phyloP scores from a whole-genome alignment of 441 rosid species.

The Gossypium lobatum region DNA sequence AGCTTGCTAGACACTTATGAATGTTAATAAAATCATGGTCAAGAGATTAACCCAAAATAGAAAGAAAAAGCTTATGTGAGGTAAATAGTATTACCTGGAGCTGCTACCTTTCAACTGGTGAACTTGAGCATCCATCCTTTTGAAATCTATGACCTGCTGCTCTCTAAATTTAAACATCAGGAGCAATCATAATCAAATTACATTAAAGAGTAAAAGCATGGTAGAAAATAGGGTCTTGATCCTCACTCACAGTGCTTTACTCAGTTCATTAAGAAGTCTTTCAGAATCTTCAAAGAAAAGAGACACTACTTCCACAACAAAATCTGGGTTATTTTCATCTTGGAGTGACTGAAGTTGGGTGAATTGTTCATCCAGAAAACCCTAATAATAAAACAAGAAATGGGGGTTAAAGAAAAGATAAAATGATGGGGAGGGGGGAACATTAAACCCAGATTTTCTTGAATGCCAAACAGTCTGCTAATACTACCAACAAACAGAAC shows the following conservation, averaged over 20 bases:
- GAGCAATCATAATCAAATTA: background rate
- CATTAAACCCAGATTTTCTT: background rate
- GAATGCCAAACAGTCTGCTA: background rate
- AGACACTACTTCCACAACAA: constrained; percentile 62
- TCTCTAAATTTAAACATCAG: constrained; percentile 25
- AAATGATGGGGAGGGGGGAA: no score
- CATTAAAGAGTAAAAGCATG: background rate
- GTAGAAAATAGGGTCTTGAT: background rate
- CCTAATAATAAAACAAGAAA: constrained; percentile 25
- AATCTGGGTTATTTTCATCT: constrained; percentile 70
- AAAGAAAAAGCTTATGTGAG: background rate
- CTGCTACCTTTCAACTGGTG: constrained; percentile 76
- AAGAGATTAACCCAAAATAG: background rate
- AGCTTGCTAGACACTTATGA: no score
- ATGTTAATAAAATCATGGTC: no score
- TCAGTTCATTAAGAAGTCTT: constrained; percentile 51
- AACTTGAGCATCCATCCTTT: constrained; percentile 49
- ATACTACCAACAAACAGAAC: background rate
- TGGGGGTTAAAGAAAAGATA: background rate
- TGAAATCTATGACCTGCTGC: constrained; percentile 43
- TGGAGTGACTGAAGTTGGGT: constrained; percentile 53
- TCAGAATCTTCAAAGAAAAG: constrained; percentile 61
- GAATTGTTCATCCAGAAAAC: constrained; percentile 56
- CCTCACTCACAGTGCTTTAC: constrained; percentile 39
- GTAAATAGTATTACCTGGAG: constrained; percentile 40